phyloP scores from a whole-genome alignment of 1,284 basidiomycete genomes.

The Heterobasidion annosum region DNA sequence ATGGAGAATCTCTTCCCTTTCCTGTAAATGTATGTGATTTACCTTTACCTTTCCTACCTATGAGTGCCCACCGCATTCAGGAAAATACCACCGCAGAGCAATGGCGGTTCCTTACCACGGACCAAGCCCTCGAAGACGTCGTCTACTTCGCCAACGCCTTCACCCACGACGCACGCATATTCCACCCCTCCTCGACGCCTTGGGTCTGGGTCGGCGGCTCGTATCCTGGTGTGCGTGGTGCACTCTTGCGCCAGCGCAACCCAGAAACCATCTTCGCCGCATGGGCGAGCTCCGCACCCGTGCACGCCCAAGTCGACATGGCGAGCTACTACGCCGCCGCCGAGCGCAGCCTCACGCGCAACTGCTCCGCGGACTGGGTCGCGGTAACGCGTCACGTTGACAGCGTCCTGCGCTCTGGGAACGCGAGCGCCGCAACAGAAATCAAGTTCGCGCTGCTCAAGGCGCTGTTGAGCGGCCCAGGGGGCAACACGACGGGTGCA shows the following conservation, averaged over 20 bases:
- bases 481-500: slow-evolving; percentile 22
- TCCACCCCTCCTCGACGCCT: slow-evolving; percentile 33
- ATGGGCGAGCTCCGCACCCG: slow-evolving; percentile 42
- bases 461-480: slow-evolving; percentile 31
- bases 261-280: slow-evolving; percentile 35
- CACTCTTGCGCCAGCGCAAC: slow-evolving; percentile 34
- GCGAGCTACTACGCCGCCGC: slow-evolving; percentile 39
- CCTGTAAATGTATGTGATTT: slow-evolving; percentile 29
- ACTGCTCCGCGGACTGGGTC: slow-evolving; percentile 45
- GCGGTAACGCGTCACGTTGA: slow-evolving; percentile 38
- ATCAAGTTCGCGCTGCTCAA: slow-evolving; percentile 33
- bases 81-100: slow-evolving; percentile 39
- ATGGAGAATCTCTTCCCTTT: slow-evolving; percentile 45
- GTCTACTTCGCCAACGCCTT: slow-evolving; percentile 47
- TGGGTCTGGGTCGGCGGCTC: slow-evolving; percentile 43
- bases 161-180: slow-evolving; percentile 10
- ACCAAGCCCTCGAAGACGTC: slow-evolving; percentile 50
- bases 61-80: slow-evolving; percentile 12
- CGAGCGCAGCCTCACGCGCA: slow-evolving; percentile 38
- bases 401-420: slow-evolving; percentile 23
- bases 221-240: slow-evolving; percentile 34
- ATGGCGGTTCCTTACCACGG: slow-evolving; percentile 47
- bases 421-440: slow-evolving; percentile 22
- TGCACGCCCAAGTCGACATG: slow-evolving; percentile 42
- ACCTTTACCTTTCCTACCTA: neutral